Evolutionary conservation across 345 rosid genomes (phyloP), one percentile per base, ranked within the genome.

Genomic region (Aquilaria sinensis): DNA sequence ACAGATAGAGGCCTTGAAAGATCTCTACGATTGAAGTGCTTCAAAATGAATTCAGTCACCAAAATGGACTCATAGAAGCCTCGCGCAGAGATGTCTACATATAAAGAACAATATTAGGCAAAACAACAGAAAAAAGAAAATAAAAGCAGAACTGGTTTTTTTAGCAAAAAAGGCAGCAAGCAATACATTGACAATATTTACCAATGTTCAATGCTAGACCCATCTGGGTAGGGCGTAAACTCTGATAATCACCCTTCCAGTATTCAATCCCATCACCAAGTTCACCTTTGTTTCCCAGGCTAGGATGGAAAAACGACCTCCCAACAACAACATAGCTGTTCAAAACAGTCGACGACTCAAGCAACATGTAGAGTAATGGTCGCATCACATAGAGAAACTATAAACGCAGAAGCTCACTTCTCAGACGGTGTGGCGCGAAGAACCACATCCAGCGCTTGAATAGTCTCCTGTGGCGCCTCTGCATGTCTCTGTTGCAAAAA

Each of bases 221-320:
- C 79, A 78, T 75, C 68, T 78, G 79, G 15, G 83, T 78, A 11
- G 79, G 79, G 29, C 83, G 67, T 60, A 78, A 72, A 43, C 79
- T 78, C 64, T 78, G 79, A 62, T 78, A 75, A 66, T 75, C 75
- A 13, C 82, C 82, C 13, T 77, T 72, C 79, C 82, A 78, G 50
- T 72, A 62, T 53, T 78, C 79, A 32, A 75, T 54, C 34, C 77
- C 79, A n/a, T 72, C 79, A 12, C 74, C 75, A 31, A 78, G 37
- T 34, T 53, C 57, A 53, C 64, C 72, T 0, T 74, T 69, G 60
- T 67, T 69, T 68, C 53, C 62, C n/a, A 69, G 37, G 53, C 46
- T 16, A 52, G 79, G 75, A 61, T 75, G 66, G 56, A 75, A 78
- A 45, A 78, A 65, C 31, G 62, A 75, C 48, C 75, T 72, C 46